Evolutionary conservation across 1,139 yeast species (phyloP).

Genomic region (Saccharomyces hybrid): DNA sequence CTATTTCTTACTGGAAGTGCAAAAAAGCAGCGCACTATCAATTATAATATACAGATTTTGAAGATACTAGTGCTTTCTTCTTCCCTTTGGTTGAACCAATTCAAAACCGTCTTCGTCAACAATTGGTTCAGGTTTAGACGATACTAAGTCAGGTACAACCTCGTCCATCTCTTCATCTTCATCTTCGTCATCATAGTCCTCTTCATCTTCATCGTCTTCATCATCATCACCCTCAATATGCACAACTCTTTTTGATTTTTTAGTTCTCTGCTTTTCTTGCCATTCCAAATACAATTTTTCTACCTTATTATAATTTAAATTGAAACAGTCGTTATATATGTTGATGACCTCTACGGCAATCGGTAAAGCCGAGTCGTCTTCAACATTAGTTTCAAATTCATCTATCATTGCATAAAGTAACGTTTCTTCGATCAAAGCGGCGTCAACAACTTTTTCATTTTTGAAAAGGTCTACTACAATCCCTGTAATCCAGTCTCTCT

Average conservation of each 20-base stretch:
- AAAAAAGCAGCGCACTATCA: background rate
- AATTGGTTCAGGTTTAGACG: conserved; percentile 40
- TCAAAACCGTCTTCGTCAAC: conserved; percentile 94
- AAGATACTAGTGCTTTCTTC: conserved; percentile 29
- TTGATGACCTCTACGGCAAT: conserved; percentile 61
- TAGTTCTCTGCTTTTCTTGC: conserved; percentile 43
- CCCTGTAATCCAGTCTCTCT: conserved; percentile 92
- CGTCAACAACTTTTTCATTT: conserved; percentile 54
- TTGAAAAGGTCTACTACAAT: conserved; percentile 72
- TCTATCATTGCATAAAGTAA: conserved; percentile 85
- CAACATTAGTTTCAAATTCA: conserved; percentile 83
- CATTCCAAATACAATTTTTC: conserved; percentile 55
- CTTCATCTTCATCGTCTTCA: conserved; percentile 41
- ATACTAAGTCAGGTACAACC: conserved; percentile 27
- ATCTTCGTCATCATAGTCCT: conserved; percentile 30
- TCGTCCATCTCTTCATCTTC: conserved; percentile 32
- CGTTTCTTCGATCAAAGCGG: conserved; percentile 75
- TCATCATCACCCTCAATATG: conserved; percentile 45
- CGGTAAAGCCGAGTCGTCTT: conserved; percentile 77
- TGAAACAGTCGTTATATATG: conserved; percentile 56
- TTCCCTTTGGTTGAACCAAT: conserved; percentile 64
- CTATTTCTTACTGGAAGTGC: background rate
- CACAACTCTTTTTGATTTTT: conserved; percentile 31
- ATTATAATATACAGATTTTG: background rate
- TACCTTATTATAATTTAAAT: conserved; percentile 44